A percentile compares a stretch with the other conserved stretches of the same genome.
phyloP scores from a whole-genome alignment of 495 filamentous ascomycete genomes.

The Neurospora tetrasperma region DNA sequence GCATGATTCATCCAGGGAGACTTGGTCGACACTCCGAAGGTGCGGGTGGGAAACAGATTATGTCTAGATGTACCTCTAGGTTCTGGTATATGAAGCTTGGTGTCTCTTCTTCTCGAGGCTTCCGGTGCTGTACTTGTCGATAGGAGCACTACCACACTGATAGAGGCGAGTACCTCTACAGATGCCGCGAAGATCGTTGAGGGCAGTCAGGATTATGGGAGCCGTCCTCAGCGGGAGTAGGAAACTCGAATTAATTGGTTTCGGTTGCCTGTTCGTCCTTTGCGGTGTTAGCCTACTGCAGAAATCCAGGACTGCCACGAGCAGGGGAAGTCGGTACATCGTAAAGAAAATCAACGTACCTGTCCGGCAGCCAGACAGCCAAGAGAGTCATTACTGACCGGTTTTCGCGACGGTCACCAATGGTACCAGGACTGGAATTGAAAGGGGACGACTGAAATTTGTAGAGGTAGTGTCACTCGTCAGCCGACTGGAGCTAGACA shows the following conservation, averaged over 20 bases:
- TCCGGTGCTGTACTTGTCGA: slow-evolving; percentile 31
- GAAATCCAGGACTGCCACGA: background rate
- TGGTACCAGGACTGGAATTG: background rate
- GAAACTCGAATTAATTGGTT: background rate
- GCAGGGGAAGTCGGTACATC: background rate
- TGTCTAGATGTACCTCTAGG: background rate
- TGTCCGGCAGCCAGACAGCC: background rate
- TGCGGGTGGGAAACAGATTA: fast-evolving
- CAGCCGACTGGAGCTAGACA: background rate
- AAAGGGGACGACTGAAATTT: background rate
- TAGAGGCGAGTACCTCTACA: background rate
- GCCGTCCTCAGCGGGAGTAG: background rate
- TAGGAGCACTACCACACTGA: slow-evolving; percentile 7
- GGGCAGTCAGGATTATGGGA: background rate
- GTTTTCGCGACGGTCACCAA: background rate
- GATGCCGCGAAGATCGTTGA: background rate
- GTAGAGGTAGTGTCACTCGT: background rate
- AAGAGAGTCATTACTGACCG: background rate
- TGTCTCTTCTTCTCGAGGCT: slow-evolving; percentile 27
- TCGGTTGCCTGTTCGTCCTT: background rate
- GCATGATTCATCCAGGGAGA: background rate
- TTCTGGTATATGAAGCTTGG: slow-evolving; percentile 21
- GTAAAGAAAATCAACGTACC: background rate
- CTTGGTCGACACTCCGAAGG: background rate
- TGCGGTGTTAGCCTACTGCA: background rate